A percentile compares a stretch with the other conserved stretches of the same genome.
Evolutionary conservation across 768 basidiomycete species (phyloP).

Genomic region (Termitomyces sp.): DNA sequence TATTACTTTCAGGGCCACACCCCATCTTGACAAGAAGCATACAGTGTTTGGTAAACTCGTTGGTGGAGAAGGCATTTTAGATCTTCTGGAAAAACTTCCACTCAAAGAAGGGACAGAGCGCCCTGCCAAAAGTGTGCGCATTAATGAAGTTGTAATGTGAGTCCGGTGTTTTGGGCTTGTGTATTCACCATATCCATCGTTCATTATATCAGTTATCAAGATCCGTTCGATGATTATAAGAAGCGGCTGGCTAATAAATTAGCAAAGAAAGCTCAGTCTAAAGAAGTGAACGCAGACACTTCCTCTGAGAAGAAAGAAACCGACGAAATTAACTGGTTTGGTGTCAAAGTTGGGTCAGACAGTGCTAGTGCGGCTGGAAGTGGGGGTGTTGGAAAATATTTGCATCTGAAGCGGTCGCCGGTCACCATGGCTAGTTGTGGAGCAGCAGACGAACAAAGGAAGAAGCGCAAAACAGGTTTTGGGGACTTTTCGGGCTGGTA

Average conservation of each 20-base stretch:
- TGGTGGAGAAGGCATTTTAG: conserved; percentile 88
- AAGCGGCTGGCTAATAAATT: conserved; percentile 74
- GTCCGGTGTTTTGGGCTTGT: conserved; percentile 18
- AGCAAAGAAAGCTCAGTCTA: conserved; percentile 45
- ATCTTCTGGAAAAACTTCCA: conserved; percentile 77
- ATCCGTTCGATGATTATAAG: conserved; percentile 95
- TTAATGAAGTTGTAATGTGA: conserved; percentile 84
- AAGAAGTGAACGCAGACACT: conserved; percentile 24
- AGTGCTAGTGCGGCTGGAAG: conserved; percentile 21
- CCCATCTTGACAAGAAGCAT: conserved; percentile 89
- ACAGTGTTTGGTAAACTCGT: conserved; percentile 97
- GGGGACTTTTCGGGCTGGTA: conserved; percentile 88
- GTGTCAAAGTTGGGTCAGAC: conserved; percentile 68
- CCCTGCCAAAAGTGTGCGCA: conserved; percentile 79
- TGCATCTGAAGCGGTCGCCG: conserved; percentile 48
- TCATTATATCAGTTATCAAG: conserved; percentile 62
- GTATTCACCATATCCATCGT: not conserved
- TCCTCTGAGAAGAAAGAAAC: conserved; percentile 47
- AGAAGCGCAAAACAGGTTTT: conserved; percentile 83
- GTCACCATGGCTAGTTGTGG: conserved; percentile 15
- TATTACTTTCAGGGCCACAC: conserved; percentile 77
- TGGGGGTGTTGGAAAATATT: conserved; percentile 79
- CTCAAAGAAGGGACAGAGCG: conserved; percentile 83
- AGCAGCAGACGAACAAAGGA: conserved; percentile 49
- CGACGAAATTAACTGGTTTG: conserved; percentile 85